Evolutionary conservation across 2,329 filamentous ascomycete species (phyloP).

Genomic region (Aspergillus felis): DNA sequence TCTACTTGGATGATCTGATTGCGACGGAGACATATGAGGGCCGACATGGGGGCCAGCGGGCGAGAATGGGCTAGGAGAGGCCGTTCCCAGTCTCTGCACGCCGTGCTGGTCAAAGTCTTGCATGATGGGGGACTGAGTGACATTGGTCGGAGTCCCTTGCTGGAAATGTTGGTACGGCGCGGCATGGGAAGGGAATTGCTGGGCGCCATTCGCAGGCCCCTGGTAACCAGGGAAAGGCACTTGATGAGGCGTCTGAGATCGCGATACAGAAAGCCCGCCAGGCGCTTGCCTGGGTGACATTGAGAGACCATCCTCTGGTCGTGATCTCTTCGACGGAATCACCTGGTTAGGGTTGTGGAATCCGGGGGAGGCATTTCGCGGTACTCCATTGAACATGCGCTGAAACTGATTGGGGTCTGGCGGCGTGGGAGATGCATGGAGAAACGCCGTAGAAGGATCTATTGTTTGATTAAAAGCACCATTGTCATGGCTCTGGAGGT

Average conservation of each 20-base stretch:
- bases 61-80: slow-evolving; percentile 88
- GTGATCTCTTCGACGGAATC: slow-evolving; percentile 83
- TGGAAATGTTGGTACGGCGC: slow-evolving; percentile 78
- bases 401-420: slow-evolving; percentile 53
- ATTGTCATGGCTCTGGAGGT: slow-evolving; percentile 47
- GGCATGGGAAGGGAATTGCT: slow-evolving; percentile 57
- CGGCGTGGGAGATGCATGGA: slow-evolving; percentile 43
- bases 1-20: slow-evolving; percentile 66
- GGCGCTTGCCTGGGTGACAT: slow-evolving; percentile 75
- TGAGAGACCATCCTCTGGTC: slow-evolving; percentile 79
- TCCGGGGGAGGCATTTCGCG: slow-evolving; percentile 76
- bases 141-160: slow-evolving; percentile 73
- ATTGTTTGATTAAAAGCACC: slow-evolving; percentile 44
- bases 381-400: slow-evolving; percentile 75
- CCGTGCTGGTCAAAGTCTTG: slow-evolving; percentile 64
- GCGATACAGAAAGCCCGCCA: slow-evolving; percentile 72
- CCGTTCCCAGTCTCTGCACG: slow-evolving; percentile 79
- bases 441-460: slow-evolving; percentile 47
- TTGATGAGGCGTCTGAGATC: slow-evolving; percentile 88
- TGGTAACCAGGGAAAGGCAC: slow-evolving; percentile 68
- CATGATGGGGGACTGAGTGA: slow-evolving; percentile 89
- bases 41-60: slow-evolving; percentile 69
- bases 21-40: slow-evolving; percentile 69
- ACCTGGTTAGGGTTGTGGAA: slow-evolving; percentile 77
- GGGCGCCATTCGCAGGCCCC: slow-evolving; percentile 58